Evolutionary conservation across 208 protist genomes (phyloP).

Genomic region (Trypanosoma theileri): DNA sequence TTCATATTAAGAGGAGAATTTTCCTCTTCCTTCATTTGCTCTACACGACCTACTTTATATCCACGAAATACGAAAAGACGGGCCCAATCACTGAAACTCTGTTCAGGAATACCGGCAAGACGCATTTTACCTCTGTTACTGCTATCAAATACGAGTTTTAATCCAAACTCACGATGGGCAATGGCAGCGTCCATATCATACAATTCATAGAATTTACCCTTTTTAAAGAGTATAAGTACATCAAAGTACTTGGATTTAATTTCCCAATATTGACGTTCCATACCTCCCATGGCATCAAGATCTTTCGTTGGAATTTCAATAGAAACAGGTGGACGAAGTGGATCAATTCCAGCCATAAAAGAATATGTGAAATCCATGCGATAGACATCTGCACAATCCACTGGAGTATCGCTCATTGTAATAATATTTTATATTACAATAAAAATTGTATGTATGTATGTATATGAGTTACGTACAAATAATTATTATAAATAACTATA

Average conservation of each 20-base stretch:
- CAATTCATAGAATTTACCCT: constrained; percentile 96
- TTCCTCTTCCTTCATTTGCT: constrained; percentile 85
- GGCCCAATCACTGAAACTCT: constrained; percentile 89
- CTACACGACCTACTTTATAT: constrained; percentile 92
- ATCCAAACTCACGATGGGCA: constrained; percentile 90
- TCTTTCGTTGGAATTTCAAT: constrained; percentile 78
- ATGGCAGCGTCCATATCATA: constrained; percentile 94
- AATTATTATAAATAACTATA: constrained; percentile 10
- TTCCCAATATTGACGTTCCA: constrained; percentile 96
- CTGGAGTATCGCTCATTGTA: constrained; percentile 1
- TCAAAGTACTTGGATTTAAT: constrained; percentile 94
- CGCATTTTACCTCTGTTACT: constrained; percentile 91
- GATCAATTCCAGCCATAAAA: constrained; percentile 75
- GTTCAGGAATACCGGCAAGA: constrained; percentile 93
- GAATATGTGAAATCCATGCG: constrained; percentile 66
- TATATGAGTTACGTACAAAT: background rate
- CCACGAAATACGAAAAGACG: constrained; percentile 91
- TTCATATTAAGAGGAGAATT: constrained; percentile 16
- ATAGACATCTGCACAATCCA: constrained; percentile 42
- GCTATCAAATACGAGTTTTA: constrained; percentile 90
- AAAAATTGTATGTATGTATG: background rate
- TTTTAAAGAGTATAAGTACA: constrained; percentile 95
- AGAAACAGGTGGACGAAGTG: constrained; percentile 47
- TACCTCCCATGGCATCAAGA: constrained; percentile 83
- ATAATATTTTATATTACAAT: constrained; percentile 4